Conservation (phyloP, 768 basidiomycete genomes). For the Vararia minispora region DNA sequence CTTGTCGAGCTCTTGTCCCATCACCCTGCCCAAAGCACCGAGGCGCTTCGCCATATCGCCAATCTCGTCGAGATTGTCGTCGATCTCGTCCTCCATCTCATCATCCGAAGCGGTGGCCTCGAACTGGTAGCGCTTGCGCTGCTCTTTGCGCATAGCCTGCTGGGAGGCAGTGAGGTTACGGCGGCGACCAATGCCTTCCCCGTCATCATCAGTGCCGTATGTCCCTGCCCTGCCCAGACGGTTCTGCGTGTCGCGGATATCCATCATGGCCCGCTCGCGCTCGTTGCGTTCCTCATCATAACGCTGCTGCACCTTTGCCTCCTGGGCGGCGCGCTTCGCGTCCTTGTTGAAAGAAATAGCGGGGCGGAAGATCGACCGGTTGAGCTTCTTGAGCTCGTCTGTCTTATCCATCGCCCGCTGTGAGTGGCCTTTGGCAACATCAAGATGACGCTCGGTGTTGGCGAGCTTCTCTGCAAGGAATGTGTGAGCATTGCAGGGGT, state of each 20-base stretch:
- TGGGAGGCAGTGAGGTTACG: constrained; percentile 41
- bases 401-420: constrained; percentile 87
- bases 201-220: constrained; percentile 43
- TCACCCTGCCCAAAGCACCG: constrained; percentile 67
- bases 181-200: constrained; percentile 28
- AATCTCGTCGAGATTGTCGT: constrained; percentile 85
- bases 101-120: constrained; percentile 87
- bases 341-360: constrained; percentile 92
- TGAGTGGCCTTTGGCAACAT: constrained; percentile 82
- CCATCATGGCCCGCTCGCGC: constrained; percentile 75
- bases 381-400: constrained; percentile 87
- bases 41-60: constrained; percentile 64
- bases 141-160: constrained; percentile 47
- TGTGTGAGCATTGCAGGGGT: neutral
- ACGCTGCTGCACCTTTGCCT: constrained; percentile 71
- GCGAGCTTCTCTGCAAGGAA: constrained; percentile 64
- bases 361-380: constrained; percentile 89
- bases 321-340: constrained; percentile 77
- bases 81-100: constrained; percentile 89
- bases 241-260: constrained; percentile 79
- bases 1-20: constrained; percentile 79
- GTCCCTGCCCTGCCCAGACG: constrained; percentile 67
- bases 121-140: constrained; percentile 80
- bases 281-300: constrained; percentile 81
- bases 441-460: constrained; percentile 90